Evolutionary conservation across 129 eudicot species (phyloP).

Genomic region (Sambucus nigra): DNA sequence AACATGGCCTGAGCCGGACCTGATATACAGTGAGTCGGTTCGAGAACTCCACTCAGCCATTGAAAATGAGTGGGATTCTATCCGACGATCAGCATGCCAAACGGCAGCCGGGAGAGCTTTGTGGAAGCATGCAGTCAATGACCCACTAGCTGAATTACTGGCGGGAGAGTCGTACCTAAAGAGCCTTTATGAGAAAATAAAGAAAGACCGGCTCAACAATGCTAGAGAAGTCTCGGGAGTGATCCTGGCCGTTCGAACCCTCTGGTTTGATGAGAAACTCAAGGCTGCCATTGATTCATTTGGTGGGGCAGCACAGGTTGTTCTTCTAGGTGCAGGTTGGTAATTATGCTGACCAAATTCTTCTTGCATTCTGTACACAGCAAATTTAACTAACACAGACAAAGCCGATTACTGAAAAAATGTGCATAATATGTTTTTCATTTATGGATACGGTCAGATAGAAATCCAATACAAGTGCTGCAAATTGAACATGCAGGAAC

Average conservation of each 20-base stretch:
- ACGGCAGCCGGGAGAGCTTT: conserved; percentile 94
- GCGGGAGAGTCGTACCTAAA: conserved; percentile 80
- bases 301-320: conserved; percentile 77
- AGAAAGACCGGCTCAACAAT: conserved; percentile 63
- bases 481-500: no score
- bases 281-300: conserved; percentile 71
- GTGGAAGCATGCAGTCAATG: conserved; percentile 86
- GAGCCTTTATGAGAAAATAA: conserved; percentile 77
- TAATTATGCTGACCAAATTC: conserved; percentile 1
- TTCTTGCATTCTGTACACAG: conserved; percentile 1
- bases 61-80: conserved; percentile 72
- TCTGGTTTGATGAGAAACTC: conserved; percentile 80
- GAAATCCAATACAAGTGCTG: no score
- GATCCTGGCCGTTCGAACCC: conserved; percentile 83
- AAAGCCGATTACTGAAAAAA: no score
- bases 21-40: conserved; percentile 34
- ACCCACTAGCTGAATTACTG: conserved; percentile 79
- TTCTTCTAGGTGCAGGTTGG: conserved; percentile 99
- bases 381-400: conserved; percentile 5
- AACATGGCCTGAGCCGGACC: conserved; percentile 61
- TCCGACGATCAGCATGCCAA: conserved; percentile 75
- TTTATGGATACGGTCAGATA: no score
- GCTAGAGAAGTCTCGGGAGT: conserved; percentile 90
- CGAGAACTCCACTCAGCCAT: conserved; percentile 63
- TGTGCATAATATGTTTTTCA: no score